A percentile compares a stretch with the other conserved stretches of the same genome.
phyloP scores from a whole-genome alignment of 176 grass and related monocot species.

The Ensete ventricosum region DNA sequence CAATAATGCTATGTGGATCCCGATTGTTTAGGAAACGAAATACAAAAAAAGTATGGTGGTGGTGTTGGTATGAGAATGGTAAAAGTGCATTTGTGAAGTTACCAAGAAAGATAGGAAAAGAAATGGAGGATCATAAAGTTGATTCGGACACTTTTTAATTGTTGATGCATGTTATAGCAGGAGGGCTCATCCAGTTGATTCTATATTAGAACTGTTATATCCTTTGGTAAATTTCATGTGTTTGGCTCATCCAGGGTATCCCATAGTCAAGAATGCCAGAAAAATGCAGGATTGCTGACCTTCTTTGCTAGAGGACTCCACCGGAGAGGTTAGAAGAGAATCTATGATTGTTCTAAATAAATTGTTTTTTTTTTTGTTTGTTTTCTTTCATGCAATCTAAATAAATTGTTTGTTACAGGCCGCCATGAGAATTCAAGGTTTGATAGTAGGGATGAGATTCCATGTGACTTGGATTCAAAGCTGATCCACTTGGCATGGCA shows the following conservation, averaged over 20 bases:
- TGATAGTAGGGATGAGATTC: background rate
- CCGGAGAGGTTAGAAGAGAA: constrained; percentile 1
- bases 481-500: constrained; percentile 23
- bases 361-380: background rate
- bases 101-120: too few relatives aligned
- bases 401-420: background rate
- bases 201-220: background rate
- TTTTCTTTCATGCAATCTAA: too few relatives aligned
- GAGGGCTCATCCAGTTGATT: background rate
- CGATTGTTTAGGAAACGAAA: too few relatives aligned
- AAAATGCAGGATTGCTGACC: constrained; percentile 6
- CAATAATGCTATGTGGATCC: too few relatives aligned
- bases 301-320: constrained; percentile 17
- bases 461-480: constrained; percentile 15
- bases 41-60: too few relatives aligned
- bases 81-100: too few relatives aligned
- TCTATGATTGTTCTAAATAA: background rate
- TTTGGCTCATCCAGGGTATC: background rate
- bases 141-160: too few relatives aligned
- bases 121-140: too few relatives aligned
- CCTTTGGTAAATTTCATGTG: background rate
- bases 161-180: too few relatives aligned
- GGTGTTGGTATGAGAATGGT: too few relatives aligned
- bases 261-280: background rate
- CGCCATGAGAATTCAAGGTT: constrained; percentile 15